Percentiles rank a stretch among this genome's conserved stretches.
These are phyloP conservation scores for Phytophthora europaea DNA, from an alignment of 352 stramenopile genomes.

Conservation along the genomic window DNA sequence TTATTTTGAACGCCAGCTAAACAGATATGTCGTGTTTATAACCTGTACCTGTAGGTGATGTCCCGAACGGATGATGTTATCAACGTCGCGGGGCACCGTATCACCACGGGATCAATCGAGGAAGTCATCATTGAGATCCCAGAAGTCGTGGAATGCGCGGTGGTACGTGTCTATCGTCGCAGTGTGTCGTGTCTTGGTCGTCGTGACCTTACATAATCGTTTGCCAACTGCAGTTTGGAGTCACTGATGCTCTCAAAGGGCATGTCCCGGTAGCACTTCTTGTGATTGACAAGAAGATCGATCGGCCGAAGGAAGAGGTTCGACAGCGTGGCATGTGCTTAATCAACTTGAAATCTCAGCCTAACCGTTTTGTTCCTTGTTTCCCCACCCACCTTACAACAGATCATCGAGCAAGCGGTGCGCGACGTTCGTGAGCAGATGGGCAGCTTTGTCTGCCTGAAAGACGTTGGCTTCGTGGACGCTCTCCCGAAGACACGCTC, in stretches of 20 bases:
- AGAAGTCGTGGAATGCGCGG: conserved; percentile 90
- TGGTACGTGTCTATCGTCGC: conserved; percentile 46
- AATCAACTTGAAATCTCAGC: neutral
- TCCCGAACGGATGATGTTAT: conserved; percentile 93
- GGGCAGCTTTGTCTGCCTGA: conserved; percentile 65
- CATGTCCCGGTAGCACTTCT: conserved; percentile 55
- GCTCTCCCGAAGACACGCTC: conserved; percentile 64
- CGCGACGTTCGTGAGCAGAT: conserved; percentile 54
- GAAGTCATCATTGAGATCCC: conserved; percentile 87
- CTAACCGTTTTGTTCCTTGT: neutral
- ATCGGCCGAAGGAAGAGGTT: conserved; percentile 48
- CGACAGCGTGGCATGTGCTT: neutral
- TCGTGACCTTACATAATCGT: conserved; percentile 5
- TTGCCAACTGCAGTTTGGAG: conserved; percentile 48
- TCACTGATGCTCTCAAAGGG: conserved; percentile 54
- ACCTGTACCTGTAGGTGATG: conserved; percentile 87
- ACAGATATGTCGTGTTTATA: conserved; percentile 2
- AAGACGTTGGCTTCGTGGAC: conserved; percentile 51
- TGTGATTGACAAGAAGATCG: conserved; percentile 56
- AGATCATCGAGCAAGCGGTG: conserved; percentile 52
- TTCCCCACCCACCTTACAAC: conserved; percentile 3
- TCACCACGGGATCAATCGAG: conserved; percentile 92
- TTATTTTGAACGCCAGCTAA: conserved; percentile 2
- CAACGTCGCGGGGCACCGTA: conserved; percentile 89
- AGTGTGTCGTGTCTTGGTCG: neutral